phyloP scores from a whole-genome alignment of 2,329 filamentous ascomycete genomes.

The Neopestalotiopsis clavispora region DNA sequence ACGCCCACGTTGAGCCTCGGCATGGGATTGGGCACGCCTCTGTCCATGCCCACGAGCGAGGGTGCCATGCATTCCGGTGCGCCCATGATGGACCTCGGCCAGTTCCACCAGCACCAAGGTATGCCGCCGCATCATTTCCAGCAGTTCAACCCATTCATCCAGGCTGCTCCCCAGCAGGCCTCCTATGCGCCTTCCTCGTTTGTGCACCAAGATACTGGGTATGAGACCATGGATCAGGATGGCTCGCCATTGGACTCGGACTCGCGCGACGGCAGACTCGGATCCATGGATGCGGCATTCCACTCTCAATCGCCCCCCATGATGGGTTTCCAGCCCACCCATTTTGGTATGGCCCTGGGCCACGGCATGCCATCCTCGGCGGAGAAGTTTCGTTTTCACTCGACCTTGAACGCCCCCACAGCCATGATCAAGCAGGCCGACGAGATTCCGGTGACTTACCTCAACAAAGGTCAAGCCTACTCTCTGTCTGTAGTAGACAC shows the following conservation, averaged over 20 bases:
- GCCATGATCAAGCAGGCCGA: constrained; percentile 92
- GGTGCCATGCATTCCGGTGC: constrained; percentile 65
- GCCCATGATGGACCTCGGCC: constrained; percentile 66
- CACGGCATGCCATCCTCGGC: constrained; percentile 56
- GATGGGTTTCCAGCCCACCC: constrained; percentile 59
- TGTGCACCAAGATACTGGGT: constrained; percentile 78
- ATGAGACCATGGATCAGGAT: constrained; percentile 80
- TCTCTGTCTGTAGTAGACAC: constrained; percentile 85
- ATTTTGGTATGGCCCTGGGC: constrained; percentile 51
- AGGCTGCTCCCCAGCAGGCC: constrained; percentile 58
- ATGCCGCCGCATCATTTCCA: constrained; percentile 64
- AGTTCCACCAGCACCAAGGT: constrained; percentile 60
- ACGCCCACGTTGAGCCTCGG: constrained; percentile 77
- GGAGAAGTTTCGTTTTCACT: constrained; percentile 86
- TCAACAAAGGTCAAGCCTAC: constrained; percentile 97
- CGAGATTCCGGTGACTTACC: constrained; percentile 95
- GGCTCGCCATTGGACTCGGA: constrained; percentile 69
- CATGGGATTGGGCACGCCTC: constrained; percentile 78
- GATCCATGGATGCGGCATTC: constrained; percentile 64
- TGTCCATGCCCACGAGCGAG: constrained; percentile 77
- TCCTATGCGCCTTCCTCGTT: constrained; percentile 81
- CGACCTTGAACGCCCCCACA: constrained; percentile 89
- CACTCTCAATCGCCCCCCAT: constrained; percentile 65
- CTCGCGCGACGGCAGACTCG: constrained; percentile 54
- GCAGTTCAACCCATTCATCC: constrained; percentile 74